phyloP scores from a whole-genome alignment of 2,329 filamentous ascomycete species.

The Mycosphaerelloides madeirae region DNA sequence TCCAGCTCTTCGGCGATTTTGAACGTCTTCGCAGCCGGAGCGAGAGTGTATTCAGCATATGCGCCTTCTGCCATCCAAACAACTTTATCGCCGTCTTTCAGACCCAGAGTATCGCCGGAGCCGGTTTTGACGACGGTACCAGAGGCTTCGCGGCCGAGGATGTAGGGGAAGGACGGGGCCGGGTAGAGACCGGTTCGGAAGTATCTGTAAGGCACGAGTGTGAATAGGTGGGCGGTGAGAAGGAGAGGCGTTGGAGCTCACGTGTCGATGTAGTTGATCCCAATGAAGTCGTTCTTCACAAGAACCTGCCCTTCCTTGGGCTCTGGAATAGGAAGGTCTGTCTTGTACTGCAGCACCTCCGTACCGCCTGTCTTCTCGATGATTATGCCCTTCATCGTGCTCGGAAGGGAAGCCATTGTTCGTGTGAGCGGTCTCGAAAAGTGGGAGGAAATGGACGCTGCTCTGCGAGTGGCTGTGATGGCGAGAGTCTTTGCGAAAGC shows the following conservation, averaged over 20 bases:
- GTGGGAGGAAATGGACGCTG: conserved; percentile 24
- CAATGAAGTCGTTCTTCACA: conserved; percentile 73
- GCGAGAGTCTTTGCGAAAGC: conserved; percentile 12
- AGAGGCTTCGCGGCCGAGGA: conserved; percentile 73
- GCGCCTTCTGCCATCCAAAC: conserved; percentile 58
- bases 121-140: conserved; percentile 64
- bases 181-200: conserved; percentile 81
- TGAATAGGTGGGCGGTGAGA: neutral
- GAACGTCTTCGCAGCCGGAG: conserved; percentile 51
- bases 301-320: conserved; percentile 67
- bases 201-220: conserved; percentile 49
- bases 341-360: conserved; percentile 67
- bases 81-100: conserved; percentile 65
- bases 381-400: conserved; percentile 68
- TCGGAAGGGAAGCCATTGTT: conserved; percentile 51
- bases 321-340: conserved; percentile 65
- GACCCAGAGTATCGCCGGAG: conserved; percentile 46
- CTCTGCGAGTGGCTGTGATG: conserved; percentile 20
- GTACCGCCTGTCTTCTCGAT: conserved; percentile 67
- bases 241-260: conserved; percentile 31
- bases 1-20: conserved; percentile 60
- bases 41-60: conserved; percentile 58
- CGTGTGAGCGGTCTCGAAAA: conserved; percentile 9
- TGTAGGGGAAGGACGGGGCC: conserved; percentile 62
- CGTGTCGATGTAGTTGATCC: conserved; percentile 88